Base-by-base conservation (phyloP, 2,329 filamentous ascomycete genomes). In the Fusarium cicatricum region DNA sequence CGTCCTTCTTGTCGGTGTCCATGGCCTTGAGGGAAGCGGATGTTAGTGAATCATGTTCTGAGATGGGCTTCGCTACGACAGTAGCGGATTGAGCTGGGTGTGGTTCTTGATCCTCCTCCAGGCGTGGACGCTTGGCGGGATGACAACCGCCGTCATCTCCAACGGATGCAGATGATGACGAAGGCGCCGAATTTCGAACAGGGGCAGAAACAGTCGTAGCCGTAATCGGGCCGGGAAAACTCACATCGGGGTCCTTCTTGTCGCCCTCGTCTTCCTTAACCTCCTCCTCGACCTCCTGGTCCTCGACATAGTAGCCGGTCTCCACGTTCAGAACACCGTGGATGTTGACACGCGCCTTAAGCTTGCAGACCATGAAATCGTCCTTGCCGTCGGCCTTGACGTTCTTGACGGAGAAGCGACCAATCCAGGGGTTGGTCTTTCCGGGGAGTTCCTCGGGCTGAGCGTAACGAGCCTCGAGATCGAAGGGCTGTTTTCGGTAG, bases 321-420 rank as follows among this genome's bases (percentile, higher is more conserved):
- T 99, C 95, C 32, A 99, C 90, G 74, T 98, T 98, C 65, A 99
- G 83, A 55, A 99, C 86, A 76, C 95, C 95, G 80, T 98, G 93
- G 63, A 98, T 86, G 80, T 99, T 99, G 52, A 99, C 86, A 62
- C 95, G 89, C 41, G 95, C 94, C 86, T 98, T 98, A 60, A 99
- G 88, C 83, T 99, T 99, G 89, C 95, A 99, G 72, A 98, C 96
- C 94, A 99, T 98, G 77, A 98, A 99, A 75, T 98, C 95, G 57
- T 96, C 91, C 74, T 95, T 93, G 65, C 88, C 85, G 72, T 96
- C 92, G 34, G 92, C 90, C 85, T 97, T 93, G 72, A 99, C 94
- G 39, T 90, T 91, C 86, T 99, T 99, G 75, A 99, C 92, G 36
- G 93, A 97, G 82, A 99, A 99, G 64, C 92, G 89, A 52, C 95